A percentile compares a stretch with the other conserved stretches of the same genome.
Conservation (phyloP, 1,284 basidiomycete species). For the Cryptococcus deneoformans region DNA sequence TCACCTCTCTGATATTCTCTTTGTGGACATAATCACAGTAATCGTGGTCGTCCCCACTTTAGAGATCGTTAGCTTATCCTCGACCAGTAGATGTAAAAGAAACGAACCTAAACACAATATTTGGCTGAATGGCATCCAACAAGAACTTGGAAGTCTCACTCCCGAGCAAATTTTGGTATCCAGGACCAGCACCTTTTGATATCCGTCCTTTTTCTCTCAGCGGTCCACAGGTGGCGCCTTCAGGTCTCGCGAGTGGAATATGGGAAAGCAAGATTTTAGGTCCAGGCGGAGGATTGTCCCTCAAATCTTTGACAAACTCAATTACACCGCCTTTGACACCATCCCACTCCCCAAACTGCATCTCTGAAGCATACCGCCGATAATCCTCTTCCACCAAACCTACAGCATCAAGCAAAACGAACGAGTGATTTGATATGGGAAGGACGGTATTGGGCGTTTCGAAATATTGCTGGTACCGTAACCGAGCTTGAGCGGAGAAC, state of each 20-base stretch:
- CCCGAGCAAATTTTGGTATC: conserved; percentile 76
- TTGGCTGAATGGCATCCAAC: conserved; percentile 63
- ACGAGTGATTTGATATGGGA: conserved; percentile 63
- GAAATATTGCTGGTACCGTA: conserved; percentile 61
- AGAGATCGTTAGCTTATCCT: neutral
- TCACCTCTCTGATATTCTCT: conserved; percentile 61
- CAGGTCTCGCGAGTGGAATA: conserved; percentile 73
- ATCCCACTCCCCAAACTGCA: conserved; percentile 59
- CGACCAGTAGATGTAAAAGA: too few relatives aligned
- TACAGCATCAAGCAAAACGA: conserved; percentile 72
- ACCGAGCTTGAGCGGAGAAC: conserved; percentile 59
- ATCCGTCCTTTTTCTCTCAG: conserved; percentile 68
- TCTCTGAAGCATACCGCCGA: conserved; percentile 57
- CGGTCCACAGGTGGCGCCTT: conserved; percentile 68
- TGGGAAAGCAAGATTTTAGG: conserved; percentile 69
- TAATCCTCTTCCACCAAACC: conserved; percentile 74
- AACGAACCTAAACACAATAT: conserved; percentile 65
- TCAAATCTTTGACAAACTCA: conserved; percentile 65
- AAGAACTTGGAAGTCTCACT: conserved; percentile 69
- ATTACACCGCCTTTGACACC: conserved; percentile 60
- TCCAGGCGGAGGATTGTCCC: conserved; percentile 46
- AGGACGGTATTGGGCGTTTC: conserved; percentile 38
- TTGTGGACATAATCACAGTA: conserved; percentile 73
- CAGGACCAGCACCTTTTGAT: conserved; percentile 67
- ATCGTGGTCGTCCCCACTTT: conserved; percentile 82